Evolutionary conservation across 2,329 filamentous ascomycete species (phyloP), one percentile per base, ranked within the genome.

Genomic region (Pyrenophora seminiperda): DNA sequence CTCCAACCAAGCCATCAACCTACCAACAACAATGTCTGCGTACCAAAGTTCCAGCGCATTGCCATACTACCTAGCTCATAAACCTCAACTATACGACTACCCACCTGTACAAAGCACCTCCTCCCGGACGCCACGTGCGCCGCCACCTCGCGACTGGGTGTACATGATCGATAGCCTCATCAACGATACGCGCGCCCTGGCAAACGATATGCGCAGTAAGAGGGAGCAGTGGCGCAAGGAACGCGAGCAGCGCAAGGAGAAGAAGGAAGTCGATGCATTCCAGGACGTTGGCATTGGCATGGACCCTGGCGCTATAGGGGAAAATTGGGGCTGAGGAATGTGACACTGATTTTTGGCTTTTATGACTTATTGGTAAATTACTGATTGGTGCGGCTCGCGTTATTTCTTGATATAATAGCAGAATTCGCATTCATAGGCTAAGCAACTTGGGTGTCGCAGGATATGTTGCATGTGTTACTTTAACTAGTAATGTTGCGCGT

Each of bases 161-260:
- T 48, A 36, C n/a, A 34, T 53, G 32, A 36, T 15, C 22, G 32
- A 39, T 7, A 38, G 24, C 10, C 49, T 55, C 5, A 41, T 42
- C 9, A 31, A 49, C 11, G 41, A 53, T 7, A 53, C 53, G 11
- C 27, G 41, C 10, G 34, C 15, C 5, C 32, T 55, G 49, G 31
- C 24, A 18, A 31, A 48, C 7, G 48, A 55, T n/a, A 55, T 55
- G 44, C 20, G 32, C 22, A 31, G 22, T 11, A 55, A 27, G 9
- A 48, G 44, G 30, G 15, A 13, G 15, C 29, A 48, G 37, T 55
- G 53, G 53, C 20, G 41, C 7, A 20, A 46, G 33, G 36, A 52
- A 18, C 32, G 51, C 3, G 40, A 55, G 37, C 13, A 22, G 24
- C 33, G n/a, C 3, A 37, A 22, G 5, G n/a, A 9, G 2, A 3